Base-by-base conservation (phyloP, 306 rosid genomes). In the Nissolia schottii region DNA sequence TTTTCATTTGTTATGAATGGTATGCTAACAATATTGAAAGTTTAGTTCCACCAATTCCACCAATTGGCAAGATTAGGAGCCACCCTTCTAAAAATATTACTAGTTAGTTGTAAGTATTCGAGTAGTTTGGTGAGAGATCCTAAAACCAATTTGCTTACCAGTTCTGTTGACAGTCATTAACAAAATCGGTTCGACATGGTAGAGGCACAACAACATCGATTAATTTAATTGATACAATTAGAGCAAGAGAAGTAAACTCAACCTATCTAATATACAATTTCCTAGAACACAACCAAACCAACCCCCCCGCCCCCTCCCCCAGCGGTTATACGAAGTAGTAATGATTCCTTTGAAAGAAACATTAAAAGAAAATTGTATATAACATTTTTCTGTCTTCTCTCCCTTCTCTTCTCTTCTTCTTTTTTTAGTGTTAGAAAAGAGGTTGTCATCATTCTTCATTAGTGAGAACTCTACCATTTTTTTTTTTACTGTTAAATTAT, bases 41-140 rank as follows among this genome's bases (percentile, higher is more conserved):
- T 62, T 62, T 35, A n/a, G 64, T 63, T 74, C 71, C 49, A 74
- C 71, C 71, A 37, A 74, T 63, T 74, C 71, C 49, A 74, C 71
- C 71, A 37, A 74, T 62, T 57, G 13, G 64, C 64, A 62, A 37
- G 46, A 49, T 50, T 61, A 73, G 78, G 37, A 62, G 62, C 53
- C 78, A 53, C 10, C 38, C 7, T 32, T 32, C 7, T 49, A 60
- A 35, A 63, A 50, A n/a, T n/a, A n/a, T n/a, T 10, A 61, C n/a
- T 8, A 35, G 64, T 74, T 74, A 34, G 78, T 63, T 63, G 70
- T 22, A 32, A 22, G 20, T 28, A 31, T 59, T 59, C 2, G 61
- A 60, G 24, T 29, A 32, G 40, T 73, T 72, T 38, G 78, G 64
- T 64, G 8, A 25, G 37, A 45, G 49, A 59, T 16, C 64, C 22